A percentile compares a stretch with the other conserved stretches of the same genome.
Conservation (phyloP, 257 asterid species). For the Solanum paucissectum region DNA sequence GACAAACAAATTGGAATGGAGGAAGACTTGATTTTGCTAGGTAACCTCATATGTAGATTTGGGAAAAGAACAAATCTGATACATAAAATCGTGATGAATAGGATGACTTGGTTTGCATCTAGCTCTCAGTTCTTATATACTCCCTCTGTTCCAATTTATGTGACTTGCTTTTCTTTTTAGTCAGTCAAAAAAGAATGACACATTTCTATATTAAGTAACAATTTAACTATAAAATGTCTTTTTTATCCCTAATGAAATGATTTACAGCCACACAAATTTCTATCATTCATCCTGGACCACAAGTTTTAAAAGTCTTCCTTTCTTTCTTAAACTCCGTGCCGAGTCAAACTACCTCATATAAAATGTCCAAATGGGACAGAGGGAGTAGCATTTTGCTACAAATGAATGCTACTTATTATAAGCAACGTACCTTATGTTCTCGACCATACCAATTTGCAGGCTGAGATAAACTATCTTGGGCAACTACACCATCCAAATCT, state of each 20-base stretch:
- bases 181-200: too few relatives aligned
- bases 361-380: too few relatives aligned
- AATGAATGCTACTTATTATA: neutral
- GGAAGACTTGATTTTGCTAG: neutral
- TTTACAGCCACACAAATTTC: too few relatives aligned
- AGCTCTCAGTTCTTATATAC: neutral
- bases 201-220: too few relatives aligned
- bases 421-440: neutral
- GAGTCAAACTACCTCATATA: too few relatives aligned
- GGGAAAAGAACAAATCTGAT: neutral
- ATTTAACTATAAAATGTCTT: too few relatives aligned
- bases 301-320: too few relatives aligned
- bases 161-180: too few relatives aligned
- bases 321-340: too few relatives aligned
- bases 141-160: too few relatives aligned
- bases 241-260: too few relatives aligned
- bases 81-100: neutral
- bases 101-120: neutral
- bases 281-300: too few relatives aligned
- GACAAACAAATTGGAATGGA: neutral
- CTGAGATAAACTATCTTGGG: conserved; percentile 58
- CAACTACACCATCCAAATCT: conserved; percentile 65
- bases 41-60: neutral
- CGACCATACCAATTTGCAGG: conserved; percentile 23
- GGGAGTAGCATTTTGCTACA: neutral